phyloP scores from a whole-genome alignment of 345 rosid species.

The Gossypium thurberi region DNA sequence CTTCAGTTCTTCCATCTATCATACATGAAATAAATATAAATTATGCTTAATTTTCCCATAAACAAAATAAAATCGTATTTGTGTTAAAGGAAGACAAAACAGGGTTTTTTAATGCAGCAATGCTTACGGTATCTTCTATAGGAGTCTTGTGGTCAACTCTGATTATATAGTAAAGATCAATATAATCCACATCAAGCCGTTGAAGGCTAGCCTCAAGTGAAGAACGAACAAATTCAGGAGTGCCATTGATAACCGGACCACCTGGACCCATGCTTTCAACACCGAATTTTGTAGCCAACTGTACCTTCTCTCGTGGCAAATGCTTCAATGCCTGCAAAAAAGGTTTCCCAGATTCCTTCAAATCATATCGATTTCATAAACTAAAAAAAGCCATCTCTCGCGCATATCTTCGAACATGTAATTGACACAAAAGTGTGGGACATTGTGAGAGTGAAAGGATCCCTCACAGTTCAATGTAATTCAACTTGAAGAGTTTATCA shows the following conservation, averaged over 20 bases:
- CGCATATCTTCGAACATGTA: neutral
- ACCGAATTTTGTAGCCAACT: neutral
- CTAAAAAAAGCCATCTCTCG: neutral
- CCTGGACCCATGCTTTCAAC: neutral
- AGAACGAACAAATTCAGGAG: neutral
- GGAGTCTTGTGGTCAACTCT: neutral
- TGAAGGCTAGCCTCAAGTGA: neutral
- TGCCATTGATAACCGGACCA: neutral
- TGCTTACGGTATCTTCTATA: neutral
- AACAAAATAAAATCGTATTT: no score
- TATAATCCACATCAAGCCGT: neutral
- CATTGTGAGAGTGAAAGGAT: no score
- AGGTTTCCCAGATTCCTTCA: neutral
- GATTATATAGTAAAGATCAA: neutral
- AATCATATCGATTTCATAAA: neutral
- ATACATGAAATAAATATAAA: neutral
- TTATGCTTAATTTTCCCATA: no score
- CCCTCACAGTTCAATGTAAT: no score
- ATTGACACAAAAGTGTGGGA: neutral
- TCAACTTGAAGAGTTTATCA: no score
- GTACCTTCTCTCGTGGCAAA: neutral
- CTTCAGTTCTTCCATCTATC: constrained; percentile 14
- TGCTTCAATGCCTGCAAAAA: neutral
- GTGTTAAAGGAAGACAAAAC: no score
- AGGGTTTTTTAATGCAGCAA: neutral